These are phyloP conservation scores for Solanum etuberosum DNA, from an alignment of 257 asterid genomes.

Conservation along the genomic window DNA sequence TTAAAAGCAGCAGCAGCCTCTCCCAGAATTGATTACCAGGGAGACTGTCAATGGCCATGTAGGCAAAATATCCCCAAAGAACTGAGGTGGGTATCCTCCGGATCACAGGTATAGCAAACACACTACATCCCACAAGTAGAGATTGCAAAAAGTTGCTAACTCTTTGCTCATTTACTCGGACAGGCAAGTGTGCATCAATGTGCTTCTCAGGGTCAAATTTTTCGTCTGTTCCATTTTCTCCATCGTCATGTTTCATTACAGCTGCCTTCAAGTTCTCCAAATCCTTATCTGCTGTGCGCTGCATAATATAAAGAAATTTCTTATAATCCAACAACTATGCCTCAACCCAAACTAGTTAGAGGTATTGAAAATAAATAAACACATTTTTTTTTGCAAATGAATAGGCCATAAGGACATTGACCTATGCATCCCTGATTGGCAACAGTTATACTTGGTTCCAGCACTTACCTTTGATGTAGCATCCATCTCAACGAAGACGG, in stretches of 20 bases:
- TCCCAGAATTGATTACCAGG: slow-evolving; percentile 97
- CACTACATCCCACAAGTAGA: slow-evolving; percentile 56
- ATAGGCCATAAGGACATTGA: neutral
- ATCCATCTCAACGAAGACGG: slow-evolving; percentile 82
- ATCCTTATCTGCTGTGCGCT: slow-evolving; percentile 55
- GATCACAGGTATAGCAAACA: slow-evolving; percentile 64
- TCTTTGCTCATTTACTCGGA: slow-evolving; percentile 91
- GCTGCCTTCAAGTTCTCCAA: slow-evolving; percentile 75
- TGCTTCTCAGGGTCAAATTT: slow-evolving; percentile 61
- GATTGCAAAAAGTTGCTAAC: slow-evolving; percentile 87
- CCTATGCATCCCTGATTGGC: neutral
- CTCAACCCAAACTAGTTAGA: neutral
- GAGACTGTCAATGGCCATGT: slow-evolving; percentile 96
- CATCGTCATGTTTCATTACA: slow-evolving; percentile 52
- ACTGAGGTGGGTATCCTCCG: slow-evolving; percentile 86
- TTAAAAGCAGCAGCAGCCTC: slow-evolving; percentile 59
- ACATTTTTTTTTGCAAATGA: neutral
- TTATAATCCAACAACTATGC: neutral
- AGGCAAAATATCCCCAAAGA: slow-evolving; percentile 96
- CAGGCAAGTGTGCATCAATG: slow-evolving; percentile 83
- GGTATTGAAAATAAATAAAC: neutral
- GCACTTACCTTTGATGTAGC: slow-evolving; percentile 43
- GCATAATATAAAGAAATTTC: slow-evolving; percentile 4
- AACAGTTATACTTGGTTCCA: neutral
- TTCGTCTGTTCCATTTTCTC: slow-evolving; percentile 12